Conservation (phyloP, 2,329 filamentous ascomycete genomes). For the Venturiaceae sp. region DNA sequence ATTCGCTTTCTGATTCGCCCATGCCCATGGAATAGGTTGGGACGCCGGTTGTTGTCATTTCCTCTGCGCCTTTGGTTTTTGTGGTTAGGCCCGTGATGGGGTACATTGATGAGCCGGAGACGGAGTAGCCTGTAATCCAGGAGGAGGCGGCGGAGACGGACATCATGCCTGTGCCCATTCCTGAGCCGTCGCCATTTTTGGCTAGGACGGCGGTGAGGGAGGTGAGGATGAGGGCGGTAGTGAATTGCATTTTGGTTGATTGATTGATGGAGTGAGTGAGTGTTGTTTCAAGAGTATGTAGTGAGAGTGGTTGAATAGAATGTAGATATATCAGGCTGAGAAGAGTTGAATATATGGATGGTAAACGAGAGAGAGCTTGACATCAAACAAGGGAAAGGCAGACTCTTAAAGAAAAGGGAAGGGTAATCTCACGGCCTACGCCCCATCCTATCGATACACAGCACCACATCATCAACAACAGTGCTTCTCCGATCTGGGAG, state of each 20-base stretch:
- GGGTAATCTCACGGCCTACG: background rate
- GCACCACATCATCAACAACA: background rate
- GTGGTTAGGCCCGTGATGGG: background rate
- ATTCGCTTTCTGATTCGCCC: background rate
- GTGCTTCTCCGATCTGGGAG: background rate
- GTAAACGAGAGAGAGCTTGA: background rate
- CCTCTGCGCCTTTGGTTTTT: background rate
- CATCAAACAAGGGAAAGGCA: background rate
- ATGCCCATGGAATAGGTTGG: background rate
- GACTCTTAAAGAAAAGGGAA: background rate
- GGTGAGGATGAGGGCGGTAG: background rate
- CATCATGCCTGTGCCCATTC: background rate
- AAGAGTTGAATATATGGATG: background rate
- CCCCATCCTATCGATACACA: background rate
- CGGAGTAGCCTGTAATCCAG: background rate
- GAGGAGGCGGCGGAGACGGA: background rate
- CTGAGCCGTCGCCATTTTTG: background rate
- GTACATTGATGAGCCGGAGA: background rate
- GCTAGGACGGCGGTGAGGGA: background rate
- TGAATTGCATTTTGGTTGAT: background rate
- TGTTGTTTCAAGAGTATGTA: background rate
- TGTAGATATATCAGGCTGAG: background rate
- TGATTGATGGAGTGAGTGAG: background rate
- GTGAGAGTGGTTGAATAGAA: background rate
- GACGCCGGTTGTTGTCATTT: background rate